These are phyloP conservation scores for Aspergillus pseudoviridinutans DNA, from an alignment of 2,329 filamentous ascomycete genomes.

Conservation along the genomic window DNA sequence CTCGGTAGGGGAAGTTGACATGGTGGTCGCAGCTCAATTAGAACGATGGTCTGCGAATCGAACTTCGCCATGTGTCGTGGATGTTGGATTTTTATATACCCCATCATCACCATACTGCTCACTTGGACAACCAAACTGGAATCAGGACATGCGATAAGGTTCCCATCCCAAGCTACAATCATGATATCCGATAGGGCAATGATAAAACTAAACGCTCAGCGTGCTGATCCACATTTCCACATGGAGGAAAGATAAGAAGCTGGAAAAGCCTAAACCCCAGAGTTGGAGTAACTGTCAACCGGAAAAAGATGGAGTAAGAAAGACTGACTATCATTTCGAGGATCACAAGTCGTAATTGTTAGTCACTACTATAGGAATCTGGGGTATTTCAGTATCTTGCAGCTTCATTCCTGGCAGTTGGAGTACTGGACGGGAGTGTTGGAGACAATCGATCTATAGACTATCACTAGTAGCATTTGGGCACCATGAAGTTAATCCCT, in stretches of 20 bases:
- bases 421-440: not conserved
- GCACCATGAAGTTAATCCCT: not conserved
- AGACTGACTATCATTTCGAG: too few relatives aligned
- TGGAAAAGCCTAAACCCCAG: not conserved
- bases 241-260: not conserved
- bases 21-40: not conserved
- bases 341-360: too few relatives aligned
- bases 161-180: not conserved
- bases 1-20: constrained; percentile 2
- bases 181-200: not conserved
- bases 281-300: not conserved
- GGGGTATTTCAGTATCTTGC: not conserved
- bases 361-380: not conserved
- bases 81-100: not conserved
- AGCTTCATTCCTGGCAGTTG: not conserved
- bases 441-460: not conserved
- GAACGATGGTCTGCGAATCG: not conserved
- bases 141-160: not conserved
- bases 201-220: not conserved
- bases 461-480: not conserved
- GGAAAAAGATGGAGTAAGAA: not conserved
- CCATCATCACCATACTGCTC: not conserved
- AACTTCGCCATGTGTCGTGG: too few relatives aligned
- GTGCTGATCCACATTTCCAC: not conserved
- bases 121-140: not conserved